These are phyloP conservation scores for Colletotrichum endophyticum DNA, from an alignment of 2,329 filamentous ascomycete genomes.

Conservation along the genomic window DNA sequence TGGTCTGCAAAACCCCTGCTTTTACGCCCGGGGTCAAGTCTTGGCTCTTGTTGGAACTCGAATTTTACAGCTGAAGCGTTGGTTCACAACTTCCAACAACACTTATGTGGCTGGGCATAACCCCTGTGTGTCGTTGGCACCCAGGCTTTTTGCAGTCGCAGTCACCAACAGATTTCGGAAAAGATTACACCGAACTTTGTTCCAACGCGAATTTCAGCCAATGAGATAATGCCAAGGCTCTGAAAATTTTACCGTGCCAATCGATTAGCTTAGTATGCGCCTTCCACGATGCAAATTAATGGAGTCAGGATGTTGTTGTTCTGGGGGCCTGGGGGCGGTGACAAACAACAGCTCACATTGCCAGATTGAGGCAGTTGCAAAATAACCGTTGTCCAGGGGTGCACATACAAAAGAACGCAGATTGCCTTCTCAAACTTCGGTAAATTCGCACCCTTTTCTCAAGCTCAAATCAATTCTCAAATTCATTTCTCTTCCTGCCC, in stretches of 20 bases:
- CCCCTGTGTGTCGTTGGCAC: not conserved
- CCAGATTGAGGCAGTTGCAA: not conserved
- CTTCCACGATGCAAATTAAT: not conserved
- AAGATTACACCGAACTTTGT: not conserved
- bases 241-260: not conserved
- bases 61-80: not conserved
- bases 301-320: not conserved
- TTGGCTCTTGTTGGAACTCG: not conserved
- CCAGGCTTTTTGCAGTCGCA: not conserved
- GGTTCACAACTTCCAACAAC: not conserved
- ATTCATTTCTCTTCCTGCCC: not conserved
- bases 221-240: not conserved
- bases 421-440: not conserved
- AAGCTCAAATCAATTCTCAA: not conserved
- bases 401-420: not conserved
- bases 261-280: not conserved
- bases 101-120: not conserved
- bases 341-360: not conserved
- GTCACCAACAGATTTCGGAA: not conserved
- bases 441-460: fast-evolving
- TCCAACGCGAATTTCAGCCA: not conserved
- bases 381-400: not conserved
- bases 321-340: not conserved
- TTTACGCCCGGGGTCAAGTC: not conserved
- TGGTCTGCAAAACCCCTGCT: not conserved